Conservation (phyloP, 805 yeast species). For the Metschnikowia lachancei region DNA sequence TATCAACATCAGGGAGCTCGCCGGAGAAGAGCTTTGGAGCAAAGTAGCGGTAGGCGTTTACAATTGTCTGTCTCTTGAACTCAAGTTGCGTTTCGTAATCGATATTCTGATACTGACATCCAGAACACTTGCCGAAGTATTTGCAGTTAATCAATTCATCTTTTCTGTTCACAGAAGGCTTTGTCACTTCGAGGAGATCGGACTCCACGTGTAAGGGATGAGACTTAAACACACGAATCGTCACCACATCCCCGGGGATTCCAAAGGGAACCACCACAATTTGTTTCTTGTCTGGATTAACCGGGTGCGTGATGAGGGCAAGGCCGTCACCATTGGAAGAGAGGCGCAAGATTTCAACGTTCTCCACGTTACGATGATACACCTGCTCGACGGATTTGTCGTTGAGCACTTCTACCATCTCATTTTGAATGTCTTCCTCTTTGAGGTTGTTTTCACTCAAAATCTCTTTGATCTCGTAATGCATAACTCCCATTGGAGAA, state of each 20-base stretch:
- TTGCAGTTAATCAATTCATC: constrained; percentile 65
- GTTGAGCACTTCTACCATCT: constrained; percentile 63
- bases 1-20: constrained; percentile 57
- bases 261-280: constrained; percentile 83
- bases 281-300: constrained; percentile 43
- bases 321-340: constrained; percentile 88
- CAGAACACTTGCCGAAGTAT: constrained; percentile 91
- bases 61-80: constrained; percentile 71
- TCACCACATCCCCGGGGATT: constrained; percentile 78
- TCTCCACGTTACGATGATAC: constrained; percentile 57
- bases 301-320: constrained; percentile 65
- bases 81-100: constrained; percentile 69
- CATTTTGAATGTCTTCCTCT: constrained; percentile 50
- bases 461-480: constrained; percentile 66
- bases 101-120: constrained; percentile 88
- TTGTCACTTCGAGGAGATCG: constrained; percentile 58
- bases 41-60: constrained; percentile 76
- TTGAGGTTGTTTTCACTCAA: constrained; percentile 42
- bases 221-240: constrained; percentile 70
- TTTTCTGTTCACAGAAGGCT: constrained; percentile 39
- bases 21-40: constrained; percentile 52
- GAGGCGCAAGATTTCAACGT: constrained; percentile 56
- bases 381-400: constrained; percentile 45
- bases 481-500: constrained; percentile 76
- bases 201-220: constrained; percentile 72